Evolutionary conservation across 106 monocot species (phyloP).

Genomic region (Platanthera guangdongensis): DNA sequence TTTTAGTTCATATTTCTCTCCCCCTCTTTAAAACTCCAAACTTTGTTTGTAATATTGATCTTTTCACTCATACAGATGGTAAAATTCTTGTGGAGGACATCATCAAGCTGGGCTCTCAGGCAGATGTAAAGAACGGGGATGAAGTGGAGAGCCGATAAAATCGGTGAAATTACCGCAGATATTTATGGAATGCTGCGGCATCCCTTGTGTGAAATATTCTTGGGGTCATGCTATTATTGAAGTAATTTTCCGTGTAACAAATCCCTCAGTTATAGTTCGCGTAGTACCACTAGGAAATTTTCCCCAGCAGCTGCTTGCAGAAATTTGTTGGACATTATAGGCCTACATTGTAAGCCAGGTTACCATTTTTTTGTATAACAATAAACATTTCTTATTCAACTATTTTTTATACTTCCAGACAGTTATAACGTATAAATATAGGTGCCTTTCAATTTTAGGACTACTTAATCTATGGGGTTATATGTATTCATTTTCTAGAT

Average conservation of each 20-base stretch:
- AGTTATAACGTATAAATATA: not conserved
- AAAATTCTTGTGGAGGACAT: constrained; percentile 97
- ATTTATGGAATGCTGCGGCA: not conserved
- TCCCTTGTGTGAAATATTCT: not conserved
- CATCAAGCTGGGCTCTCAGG: constrained; percentile 50
- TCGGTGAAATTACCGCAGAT: not conserved
- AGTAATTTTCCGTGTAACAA: not conserved
- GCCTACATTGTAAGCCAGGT: not conserved
- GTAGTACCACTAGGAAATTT: no score
- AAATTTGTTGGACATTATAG: no score
- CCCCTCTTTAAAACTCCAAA: not conserved
- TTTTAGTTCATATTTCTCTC: not conserved
- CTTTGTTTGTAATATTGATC: not conserved
- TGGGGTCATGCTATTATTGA: not conserved
- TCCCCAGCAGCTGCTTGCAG: no score
- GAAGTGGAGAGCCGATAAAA: constrained; percentile 17
- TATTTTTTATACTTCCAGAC: not conserved
- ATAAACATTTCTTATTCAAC: not conserved
- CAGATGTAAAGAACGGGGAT: constrained; percentile 26
- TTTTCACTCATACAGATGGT: constrained; percentile 43
- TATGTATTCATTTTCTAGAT: not conserved
- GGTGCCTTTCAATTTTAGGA: not conserved
- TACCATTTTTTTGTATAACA: not conserved
- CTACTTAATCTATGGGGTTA: not conserved
- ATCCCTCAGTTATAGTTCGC: not conserved